Base-by-base conservation (phyloP, 345 rosid genomes). In the Arabis alpina region DNA sequence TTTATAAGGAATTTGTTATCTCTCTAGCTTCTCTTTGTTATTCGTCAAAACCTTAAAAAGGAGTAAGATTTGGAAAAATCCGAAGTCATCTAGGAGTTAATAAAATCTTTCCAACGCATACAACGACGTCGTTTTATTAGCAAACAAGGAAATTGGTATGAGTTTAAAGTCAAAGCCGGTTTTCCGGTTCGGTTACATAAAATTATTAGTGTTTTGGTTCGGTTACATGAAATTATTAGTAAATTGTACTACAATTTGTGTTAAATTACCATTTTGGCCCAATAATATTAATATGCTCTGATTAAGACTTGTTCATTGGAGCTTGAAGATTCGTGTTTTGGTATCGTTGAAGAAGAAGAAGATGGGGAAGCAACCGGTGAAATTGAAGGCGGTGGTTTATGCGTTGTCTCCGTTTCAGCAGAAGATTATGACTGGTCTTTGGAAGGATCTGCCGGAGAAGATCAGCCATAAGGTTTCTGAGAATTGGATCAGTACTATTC, bases 361-460 rank as follows among this genome's bases (percentile, higher is more conserved):
- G 16, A 91, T 87, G 93, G 95, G 88, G 67, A 85, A 87, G 82
- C 87, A 82, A 43, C 92, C 84, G 62, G 90, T 90, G 82, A 83
- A 77, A 78, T 75, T 86, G 92, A 88, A 84, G 86, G 97, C 95
- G 48, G 92, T 91, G 78, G 83, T 88, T 4, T 88, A 87, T 79
- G 83, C 91, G 5, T 78, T 88, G 44, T 88, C 95, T n/a, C 97
- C 92, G 41, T 91, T 85, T 72, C 97, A 91, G 64, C 92, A 91
- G 80, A 88, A 87, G 85, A 68, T 82, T 8, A 87, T 88, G 94
- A 8, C 76, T 0, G 92, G 95, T 14, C 85, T 88, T 0, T 91
- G 87, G 87, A 88, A 84, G 11, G 95, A 91, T 79, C 76, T 88
- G 4, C 85, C 95, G 0, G 66, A 47, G 54, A 91, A 88, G 92